These are phyloP conservation scores for Alternaria postmessia DNA, from an alignment of 2,329 filamentous ascomycete genomes.

Conservation along the genomic window DNA sequence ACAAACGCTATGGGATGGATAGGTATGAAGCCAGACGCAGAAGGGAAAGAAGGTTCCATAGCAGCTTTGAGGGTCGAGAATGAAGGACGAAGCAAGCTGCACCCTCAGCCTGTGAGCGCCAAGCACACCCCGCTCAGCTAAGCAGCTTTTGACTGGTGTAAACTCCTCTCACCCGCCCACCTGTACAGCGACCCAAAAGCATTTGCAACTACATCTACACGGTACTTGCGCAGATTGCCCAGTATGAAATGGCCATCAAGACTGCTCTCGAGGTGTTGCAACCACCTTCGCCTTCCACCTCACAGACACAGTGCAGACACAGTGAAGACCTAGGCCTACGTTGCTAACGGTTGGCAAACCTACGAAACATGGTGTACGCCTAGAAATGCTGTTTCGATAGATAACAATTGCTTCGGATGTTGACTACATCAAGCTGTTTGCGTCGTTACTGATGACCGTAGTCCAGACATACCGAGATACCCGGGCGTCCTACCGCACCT, in stretches of 20 bases:
- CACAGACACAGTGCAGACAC: neutral
- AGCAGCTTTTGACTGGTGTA: neutral
- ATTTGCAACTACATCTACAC: neutral
- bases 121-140: conserved; percentile 5
- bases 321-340: neutral
- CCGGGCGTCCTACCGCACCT: neutral
- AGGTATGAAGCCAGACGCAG: neutral
- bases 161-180: neutral
- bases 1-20: neutral
- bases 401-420: neutral
- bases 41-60: neutral
- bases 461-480: neutral
- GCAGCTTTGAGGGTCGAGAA: neutral
- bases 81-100: neutral
- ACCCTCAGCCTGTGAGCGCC: neutral
- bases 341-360: neutral
- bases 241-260: neutral
- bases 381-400: neutral
- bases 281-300: neutral
- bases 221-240: neutral
- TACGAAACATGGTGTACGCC: neutral
- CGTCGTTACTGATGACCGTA: neutral
- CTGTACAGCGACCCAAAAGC: neutral
- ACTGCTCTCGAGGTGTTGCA: neutral
- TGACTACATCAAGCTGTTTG: neutral